phyloP scores from a whole-genome alignment of 2,329 filamentous ascomycete species.

The Tolypocladium capitatum region DNA sequence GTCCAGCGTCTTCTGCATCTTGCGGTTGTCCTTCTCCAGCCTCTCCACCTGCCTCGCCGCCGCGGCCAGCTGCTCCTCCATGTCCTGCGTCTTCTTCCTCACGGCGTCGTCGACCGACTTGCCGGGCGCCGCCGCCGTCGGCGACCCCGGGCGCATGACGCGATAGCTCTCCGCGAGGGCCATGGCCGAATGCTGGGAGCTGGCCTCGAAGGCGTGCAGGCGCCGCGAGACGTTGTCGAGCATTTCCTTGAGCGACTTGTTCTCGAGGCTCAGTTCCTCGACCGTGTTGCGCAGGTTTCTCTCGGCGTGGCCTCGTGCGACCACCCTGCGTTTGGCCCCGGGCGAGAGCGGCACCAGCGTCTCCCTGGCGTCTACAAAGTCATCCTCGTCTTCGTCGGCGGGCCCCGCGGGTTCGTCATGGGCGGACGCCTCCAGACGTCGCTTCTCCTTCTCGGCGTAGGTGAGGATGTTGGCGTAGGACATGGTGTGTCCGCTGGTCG shows the following conservation, averaged over 20 bases:
- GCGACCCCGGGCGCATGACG: conserved; percentile 45
- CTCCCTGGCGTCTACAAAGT: conserved; percentile 81
- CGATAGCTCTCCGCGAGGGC: conserved; percentile 74
- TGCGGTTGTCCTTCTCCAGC: conserved; percentile 48
- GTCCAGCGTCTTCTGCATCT: conserved; percentile 40
- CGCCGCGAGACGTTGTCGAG: conserved; percentile 77
- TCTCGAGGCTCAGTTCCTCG: conserved; percentile 83
- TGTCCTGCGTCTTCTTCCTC: conserved; percentile 41
- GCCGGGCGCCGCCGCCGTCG: conserved; percentile 16
- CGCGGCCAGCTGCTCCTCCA: conserved; percentile 52
- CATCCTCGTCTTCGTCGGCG: conserved; percentile 57
- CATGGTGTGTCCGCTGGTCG: conserved; percentile 77
- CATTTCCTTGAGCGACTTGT: conserved; percentile 70
- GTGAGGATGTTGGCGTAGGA: conserved; percentile 85
- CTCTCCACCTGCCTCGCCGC: conserved; percentile 48
- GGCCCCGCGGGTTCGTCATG: conserved; percentile 35
- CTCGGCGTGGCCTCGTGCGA: conserved; percentile 27
- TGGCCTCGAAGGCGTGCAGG: conserved; percentile 86
- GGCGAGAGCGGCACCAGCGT: conserved; percentile 35
- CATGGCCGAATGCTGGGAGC: conserved; percentile 75
- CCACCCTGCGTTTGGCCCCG: conserved; percentile 25
- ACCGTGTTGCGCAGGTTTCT: conserved; percentile 50
- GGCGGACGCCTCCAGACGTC: conserved; percentile 39
- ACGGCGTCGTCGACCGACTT: conserved; percentile 21
- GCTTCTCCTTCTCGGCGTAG: conserved; percentile 53